A percentile compares a stretch with the other conserved stretches of the same genome.
Evolutionary conservation across 2,329 filamentous ascomycete genomes (phyloP).

Genomic region (Cucurbitaria berberidis): DNA sequence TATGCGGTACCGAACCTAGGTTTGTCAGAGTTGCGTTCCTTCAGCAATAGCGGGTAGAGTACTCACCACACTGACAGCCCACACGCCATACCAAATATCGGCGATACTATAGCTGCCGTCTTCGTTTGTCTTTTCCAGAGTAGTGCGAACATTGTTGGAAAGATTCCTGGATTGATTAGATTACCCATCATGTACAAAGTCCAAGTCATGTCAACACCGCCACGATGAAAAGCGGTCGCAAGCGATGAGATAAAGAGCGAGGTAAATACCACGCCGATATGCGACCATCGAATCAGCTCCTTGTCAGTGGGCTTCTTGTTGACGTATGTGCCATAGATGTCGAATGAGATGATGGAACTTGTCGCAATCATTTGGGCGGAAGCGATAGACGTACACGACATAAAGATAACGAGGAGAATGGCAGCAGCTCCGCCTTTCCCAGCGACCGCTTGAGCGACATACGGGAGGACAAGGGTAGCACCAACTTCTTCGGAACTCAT

Average conservation of each 20-base stretch:
- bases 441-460: conserved; percentile 48
- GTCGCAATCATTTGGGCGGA: conserved; percentile 62
- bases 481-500: conserved; percentile 49
- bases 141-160: conserved; percentile 61
- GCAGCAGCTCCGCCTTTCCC: conserved; percentile 49
- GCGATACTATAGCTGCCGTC: conserved; percentile 58
- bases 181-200: conserved; percentile 62
- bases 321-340: conserved; percentile 60
- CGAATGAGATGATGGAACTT: conserved; percentile 61
- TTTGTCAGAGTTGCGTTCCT: neutral
- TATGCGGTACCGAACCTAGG: conserved; percentile 52
- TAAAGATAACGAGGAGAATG: conserved; percentile 50
- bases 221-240: conserved; percentile 61
- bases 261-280: conserved; percentile 61
- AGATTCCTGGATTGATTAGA: conserved; percentile 60
- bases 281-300: conserved; percentile 60
- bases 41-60: neutral
- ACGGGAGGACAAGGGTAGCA: conserved; percentile 48
- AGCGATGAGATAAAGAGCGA: conserved; percentile 59
- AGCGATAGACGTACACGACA: conserved; percentile 56
- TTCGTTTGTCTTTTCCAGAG: conserved; percentile 60
- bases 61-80: conserved; percentile 59
- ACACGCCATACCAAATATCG: conserved; percentile 58
- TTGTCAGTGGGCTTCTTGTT: conserved; percentile 55
- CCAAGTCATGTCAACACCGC: conserved; percentile 62